phyloP scores from a whole-genome alignment of 169 alveolate genomes.

The Eimeria zaria region DNA sequence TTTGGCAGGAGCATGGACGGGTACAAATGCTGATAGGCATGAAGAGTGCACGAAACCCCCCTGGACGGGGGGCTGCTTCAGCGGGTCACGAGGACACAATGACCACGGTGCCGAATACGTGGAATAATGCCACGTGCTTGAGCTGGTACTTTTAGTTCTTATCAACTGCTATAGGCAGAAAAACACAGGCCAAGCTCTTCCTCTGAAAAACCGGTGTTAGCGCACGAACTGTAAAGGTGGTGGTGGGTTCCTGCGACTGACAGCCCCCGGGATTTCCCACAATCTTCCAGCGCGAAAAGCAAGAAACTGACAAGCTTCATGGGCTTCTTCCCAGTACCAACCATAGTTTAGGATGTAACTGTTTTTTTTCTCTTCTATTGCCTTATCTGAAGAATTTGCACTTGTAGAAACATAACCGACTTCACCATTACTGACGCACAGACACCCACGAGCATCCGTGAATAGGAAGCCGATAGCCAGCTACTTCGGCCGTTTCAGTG shows the following conservation, averaged over 20 bases:
- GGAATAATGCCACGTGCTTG: not conserved
- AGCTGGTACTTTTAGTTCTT: not conserved
- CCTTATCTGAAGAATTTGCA: not conserved
- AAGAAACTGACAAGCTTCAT: not conserved
- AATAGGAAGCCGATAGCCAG: constrained; percentile 37
- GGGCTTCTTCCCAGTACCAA: not conserved
- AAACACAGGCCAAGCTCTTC: not conserved
- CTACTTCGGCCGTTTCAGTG: constrained; percentile 22
- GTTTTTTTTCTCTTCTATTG: constrained; percentile 11
- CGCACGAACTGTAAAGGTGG: not conserved
- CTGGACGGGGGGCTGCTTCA: constrained; percentile 1
- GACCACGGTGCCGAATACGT: not conserved
- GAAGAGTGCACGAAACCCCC: not conserved
- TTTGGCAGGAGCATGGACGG: not conserved
- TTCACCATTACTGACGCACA: constrained; percentile 9
- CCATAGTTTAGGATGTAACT: not conserved
- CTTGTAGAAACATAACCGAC: not conserved
- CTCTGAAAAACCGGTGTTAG: not conserved
- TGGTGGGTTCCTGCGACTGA: constrained; percentile 23
- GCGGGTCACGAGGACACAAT: not conserved
- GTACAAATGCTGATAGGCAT: too few species aligned
- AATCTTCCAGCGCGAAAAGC: not conserved
- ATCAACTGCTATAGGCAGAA: not conserved
- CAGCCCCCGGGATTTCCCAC: constrained; percentile 53
- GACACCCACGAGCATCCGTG: constrained; percentile 7